Base-by-base conservation (phyloP, 2,329 filamentous ascomycete species). In the Exophiala xenobiotica region DNA sequence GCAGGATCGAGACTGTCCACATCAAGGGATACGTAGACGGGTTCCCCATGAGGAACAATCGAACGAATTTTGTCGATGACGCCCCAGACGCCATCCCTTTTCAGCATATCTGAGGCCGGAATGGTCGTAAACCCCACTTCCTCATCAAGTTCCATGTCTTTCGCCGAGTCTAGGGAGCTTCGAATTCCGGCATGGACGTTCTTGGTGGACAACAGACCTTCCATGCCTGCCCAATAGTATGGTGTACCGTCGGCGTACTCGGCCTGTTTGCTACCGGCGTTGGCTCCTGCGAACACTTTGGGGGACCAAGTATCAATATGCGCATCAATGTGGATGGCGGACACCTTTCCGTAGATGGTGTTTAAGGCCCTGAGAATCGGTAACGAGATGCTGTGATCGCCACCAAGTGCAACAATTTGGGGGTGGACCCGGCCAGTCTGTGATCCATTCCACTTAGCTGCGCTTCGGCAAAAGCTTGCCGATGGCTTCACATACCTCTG, bases 251-350 rank as follows among this genome's bases (percentile, higher is more conserved):
- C 35, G 16, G 46, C 38, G 33, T 46, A 51, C 26, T 50, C 40
- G 3, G 52, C 41, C 12, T 54, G 52, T 41, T 51, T 51, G 18
- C 41, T 43, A 11, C 14, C 41, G 31, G 47, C 52, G 9, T 49
- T 49, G 16, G 50, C 39, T 6, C 47, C 52, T 2, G 41, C 46
- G 31, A 50, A 54, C 11, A 50, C 52, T 14, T 54, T 54, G 5
- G 52, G 52, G 5, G 41, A 46, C 46, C 46, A 50, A 0, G 51
- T 50, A 24, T 54, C 52, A n/a, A 54, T 42, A 26, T 54, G 52
- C 16, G 52, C 35, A 22, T 54, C 52, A 24, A 54, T 43, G 29
- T 54, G 52, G 29, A 54, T 44, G 18, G 38, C 47, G 1, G 52
- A 54, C 6, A 54, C 26, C 14, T 37, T 29, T 3, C 52, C 52